These are phyloP conservation scores for Picochlorum sp. DNA, from an alignment of 139 green algal genomes.

Conservation along the genomic window DNA sequence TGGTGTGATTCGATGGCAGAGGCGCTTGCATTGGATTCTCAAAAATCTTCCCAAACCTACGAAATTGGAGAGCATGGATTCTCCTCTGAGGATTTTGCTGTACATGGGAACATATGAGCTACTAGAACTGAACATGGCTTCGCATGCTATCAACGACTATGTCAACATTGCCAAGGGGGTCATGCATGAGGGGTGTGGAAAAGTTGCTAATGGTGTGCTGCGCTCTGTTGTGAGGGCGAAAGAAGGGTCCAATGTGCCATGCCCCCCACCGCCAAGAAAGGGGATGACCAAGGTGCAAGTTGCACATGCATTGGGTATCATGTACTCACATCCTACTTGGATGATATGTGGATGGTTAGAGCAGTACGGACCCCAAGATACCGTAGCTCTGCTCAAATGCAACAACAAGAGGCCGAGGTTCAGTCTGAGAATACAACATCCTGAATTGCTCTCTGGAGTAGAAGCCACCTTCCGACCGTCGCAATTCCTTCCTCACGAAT, in stretches of 20 bases:
- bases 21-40: slow-evolving; percentile 47
- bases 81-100: slow-evolving; percentile 40
- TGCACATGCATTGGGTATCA: slow-evolving; percentile 25
- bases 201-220: slow-evolving; percentile 54
- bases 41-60: slow-evolving; percentile 26
- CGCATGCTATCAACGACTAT: slow-evolving; percentile 51
- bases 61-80: slow-evolving; percentile 19
- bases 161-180: slow-evolving; percentile 60
- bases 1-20: slow-evolving; percentile 41
- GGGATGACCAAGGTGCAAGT: neutral
- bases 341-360: slow-evolving; percentile 65
- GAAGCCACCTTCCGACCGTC: slow-evolving; percentile 13
- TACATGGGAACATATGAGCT: slow-evolving; percentile 68
- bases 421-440: neutral
- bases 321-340: slow-evolving; percentile 64
- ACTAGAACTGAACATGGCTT: slow-evolving; percentile 19
- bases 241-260: slow-evolving; percentile 7
- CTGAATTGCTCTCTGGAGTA: neutral
- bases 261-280: slow-evolving; percentile 4
- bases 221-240: neutral
- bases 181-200: slow-evolving; percentile 23
- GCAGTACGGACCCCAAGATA: slow-evolving; percentile 36
- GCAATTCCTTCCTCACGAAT: slow-evolving; percentile 52
- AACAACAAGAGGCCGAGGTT: slow-evolving; percentile 64
- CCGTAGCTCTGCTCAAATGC: slow-evolving; percentile 43